phyloP scores from a whole-genome alignment of 306 rosid genomes.

The Phaseolus lunatus region DNA sequence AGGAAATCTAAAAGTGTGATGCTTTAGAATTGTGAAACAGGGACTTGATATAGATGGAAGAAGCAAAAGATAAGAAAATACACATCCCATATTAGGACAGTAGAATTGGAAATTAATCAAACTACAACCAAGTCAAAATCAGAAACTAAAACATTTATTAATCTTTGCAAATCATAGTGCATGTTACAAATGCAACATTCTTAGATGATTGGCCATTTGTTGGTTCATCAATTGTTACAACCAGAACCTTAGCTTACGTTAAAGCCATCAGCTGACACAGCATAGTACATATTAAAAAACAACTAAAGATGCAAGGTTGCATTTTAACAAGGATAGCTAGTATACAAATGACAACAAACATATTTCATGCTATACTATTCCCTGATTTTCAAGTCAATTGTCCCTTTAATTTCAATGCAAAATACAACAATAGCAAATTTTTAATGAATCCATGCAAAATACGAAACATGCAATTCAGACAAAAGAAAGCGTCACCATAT shows the following conservation, averaged over 20 bases:
- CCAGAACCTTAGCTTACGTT: background rate
- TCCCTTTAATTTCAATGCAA: conserved; percentile 27
- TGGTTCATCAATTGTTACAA: background rate
- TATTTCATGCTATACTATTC: conserved; percentile 4
- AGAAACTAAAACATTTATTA: background rate
- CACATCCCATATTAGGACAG: background rate
- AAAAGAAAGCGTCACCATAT: conserved; percentile 25
- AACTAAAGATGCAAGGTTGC: conserved; percentile 4
- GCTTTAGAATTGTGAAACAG: background rate
- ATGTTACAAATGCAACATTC: conserved; percentile 6
- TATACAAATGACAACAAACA: background rate
- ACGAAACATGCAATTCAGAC: conserved; percentile 16
- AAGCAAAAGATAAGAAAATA: background rate
- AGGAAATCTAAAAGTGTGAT: background rate
- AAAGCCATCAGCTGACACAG: background rate
- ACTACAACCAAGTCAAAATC: background rate
- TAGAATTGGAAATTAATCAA: background rate
- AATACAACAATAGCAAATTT: background rate
- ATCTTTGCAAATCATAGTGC: background rate
- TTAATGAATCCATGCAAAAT: conserved; percentile 18
- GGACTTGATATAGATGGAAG: background rate
- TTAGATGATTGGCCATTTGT: background rate
- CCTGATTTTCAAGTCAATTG: background rate
- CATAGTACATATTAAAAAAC: background rate
- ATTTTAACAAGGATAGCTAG: conserved; percentile 7